phyloP scores from a whole-genome alignment of 129 eudicot species.

The Ambrosia trifida region DNA sequence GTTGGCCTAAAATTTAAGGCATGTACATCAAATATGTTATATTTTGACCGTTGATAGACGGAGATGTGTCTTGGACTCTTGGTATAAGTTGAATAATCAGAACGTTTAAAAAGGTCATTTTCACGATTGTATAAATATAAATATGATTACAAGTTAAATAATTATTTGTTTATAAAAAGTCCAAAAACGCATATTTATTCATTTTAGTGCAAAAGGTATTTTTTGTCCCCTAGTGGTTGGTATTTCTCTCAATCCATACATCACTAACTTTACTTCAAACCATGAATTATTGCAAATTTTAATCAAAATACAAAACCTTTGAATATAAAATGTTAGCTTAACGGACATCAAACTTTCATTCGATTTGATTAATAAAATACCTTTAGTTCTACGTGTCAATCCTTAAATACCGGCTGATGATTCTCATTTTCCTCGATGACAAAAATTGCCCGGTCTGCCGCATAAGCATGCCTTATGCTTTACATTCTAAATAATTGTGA shows the following conservation, averaged over 20 bases:
- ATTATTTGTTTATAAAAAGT: background rate
- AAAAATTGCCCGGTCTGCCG: no score
- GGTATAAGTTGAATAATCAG: background rate
- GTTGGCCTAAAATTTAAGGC: background rate
- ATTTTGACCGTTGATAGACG: background rate
- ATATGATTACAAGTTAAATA: background rate
- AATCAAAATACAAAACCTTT: background rate
- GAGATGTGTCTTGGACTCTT: background rate
- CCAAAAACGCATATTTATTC: constrained; percentile 9
- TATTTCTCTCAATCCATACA: constrained; percentile 18
- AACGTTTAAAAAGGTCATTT: background rate
- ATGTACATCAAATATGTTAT: background rate
- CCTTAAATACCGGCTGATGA: no score
- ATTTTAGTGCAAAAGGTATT: constrained; percentile 11
- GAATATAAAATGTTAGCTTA: background rate
- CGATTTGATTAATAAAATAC: background rate
- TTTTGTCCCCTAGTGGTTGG: constrained; percentile 17
- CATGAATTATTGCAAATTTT: constrained; percentile 1
- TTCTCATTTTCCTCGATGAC: no score
- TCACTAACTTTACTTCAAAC: constrained; percentile 15
- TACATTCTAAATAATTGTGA: no score
- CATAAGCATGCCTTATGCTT: no score
- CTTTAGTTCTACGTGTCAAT: no score
- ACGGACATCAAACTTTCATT: background rate
- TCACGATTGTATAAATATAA: background rate